Evolutionary conservation across 805 yeast genomes (phyloP), one percentile per base, ranked within the genome.

Genomic region (Candida argentea): DNA sequence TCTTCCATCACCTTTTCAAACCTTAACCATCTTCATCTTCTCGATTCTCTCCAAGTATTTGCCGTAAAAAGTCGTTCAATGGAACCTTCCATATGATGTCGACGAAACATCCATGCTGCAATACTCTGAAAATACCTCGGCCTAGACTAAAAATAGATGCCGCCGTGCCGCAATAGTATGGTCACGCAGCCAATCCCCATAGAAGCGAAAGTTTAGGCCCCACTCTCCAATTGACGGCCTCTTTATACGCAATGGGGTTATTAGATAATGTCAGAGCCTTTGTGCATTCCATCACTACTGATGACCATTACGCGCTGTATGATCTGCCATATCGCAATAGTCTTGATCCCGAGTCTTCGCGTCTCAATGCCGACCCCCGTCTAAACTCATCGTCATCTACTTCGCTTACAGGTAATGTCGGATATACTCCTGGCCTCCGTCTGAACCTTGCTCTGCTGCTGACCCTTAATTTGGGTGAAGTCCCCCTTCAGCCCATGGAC

Each of bases 231-330:
- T n/a, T n/a, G n/a, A n/a, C n/a, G n/a, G n/a, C n/a, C n/a, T n/a
- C n/a, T n/a, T n/a, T 18, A 18, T 18, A 6, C 31, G 40, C 22
- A 11, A 48, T 48, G 54, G 54, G 54, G 3, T 32, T 48, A 12
- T 30, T 48, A 33, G 53, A 48, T 29, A 42, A 43, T 20, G 55
- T 37, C 46, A 61, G 44, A 54, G 58, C 44, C 6, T 50, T 55
- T 27, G 38, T 48, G 28, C 53, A 71, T 41, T 67, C 73, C 16
- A 60, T 71, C 22, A 70, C 76, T 5, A 71, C 78, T 3, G 67
- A 64, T 5, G 78, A 71, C 38, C 77, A 71, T 42, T 71, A 71
- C 43, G 78, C 78, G 14, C 62, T 69, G 22, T 71, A 65, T 34
- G 73, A 63, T 8, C 55, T 57, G 11, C 54, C 58, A 3, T 50